Percentiles rank a stretch among this genome's conserved stretches.
Conservation (phyloP, 2,329 filamentous ascomycete species). For the Exophiala phaeomuriformis region DNA sequence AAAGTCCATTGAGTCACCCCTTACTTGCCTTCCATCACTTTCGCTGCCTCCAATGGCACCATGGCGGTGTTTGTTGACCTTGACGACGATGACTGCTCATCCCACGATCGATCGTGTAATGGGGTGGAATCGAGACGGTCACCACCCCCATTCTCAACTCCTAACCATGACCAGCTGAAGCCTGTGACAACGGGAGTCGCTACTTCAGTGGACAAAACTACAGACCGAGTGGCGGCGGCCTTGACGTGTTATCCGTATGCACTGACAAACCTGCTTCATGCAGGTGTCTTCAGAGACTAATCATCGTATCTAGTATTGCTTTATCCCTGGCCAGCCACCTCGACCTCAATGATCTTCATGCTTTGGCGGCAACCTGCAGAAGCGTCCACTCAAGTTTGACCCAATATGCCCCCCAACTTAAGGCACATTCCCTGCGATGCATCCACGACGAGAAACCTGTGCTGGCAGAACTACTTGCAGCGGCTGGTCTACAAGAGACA, state of each 20-base stretch:
- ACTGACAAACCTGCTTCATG: constrained; percentile 6
- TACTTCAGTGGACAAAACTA: background rate
- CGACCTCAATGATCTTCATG: constrained; percentile 80
- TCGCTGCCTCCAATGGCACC: constrained; percentile 18
- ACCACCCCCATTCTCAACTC: background rate
- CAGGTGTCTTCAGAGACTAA: constrained; percentile 24
- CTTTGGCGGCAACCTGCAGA: constrained; percentile 73
- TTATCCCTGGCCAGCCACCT: constrained; percentile 66
- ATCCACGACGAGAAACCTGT: constrained; percentile 55
- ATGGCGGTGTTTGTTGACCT: constrained; percentile 46
- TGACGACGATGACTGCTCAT: constrained; percentile 32
- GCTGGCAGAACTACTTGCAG: constrained; percentile 30
- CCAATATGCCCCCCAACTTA: constrained; percentile 66
- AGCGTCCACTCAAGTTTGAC: constrained; percentile 70
- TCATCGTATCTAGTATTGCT: constrained; percentile 56
- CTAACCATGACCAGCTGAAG: constrained; percentile 13
- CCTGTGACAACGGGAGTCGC: background rate
- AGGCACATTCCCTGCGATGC: constrained; percentile 71
- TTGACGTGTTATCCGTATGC: constrained; percentile 45
- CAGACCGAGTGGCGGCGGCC: constrained; percentile 34
- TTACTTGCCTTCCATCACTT: background rate
- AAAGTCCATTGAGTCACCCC: background rate
- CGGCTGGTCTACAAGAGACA: background rate
- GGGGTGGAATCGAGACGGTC: constrained; percentile 17
- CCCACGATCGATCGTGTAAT: constrained; percentile 14